These are phyloP conservation scores for Gonapodya prolifera DNA, from an alignment of 192 early-diverging fungal genomes.

Conservation along the genomic window DNA sequence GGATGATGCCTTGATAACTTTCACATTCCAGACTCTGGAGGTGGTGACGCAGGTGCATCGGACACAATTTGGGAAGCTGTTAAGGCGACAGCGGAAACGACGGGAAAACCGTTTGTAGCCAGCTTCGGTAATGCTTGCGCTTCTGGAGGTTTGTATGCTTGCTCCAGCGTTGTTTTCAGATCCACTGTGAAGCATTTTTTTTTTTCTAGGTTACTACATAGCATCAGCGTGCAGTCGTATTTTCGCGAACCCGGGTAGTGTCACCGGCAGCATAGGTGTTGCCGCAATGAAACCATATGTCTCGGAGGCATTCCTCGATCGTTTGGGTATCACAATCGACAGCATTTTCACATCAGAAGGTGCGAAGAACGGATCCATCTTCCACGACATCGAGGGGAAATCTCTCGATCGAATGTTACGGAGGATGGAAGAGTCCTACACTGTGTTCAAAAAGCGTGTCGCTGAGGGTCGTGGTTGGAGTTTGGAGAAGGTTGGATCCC, in stretches of 20 bases:
- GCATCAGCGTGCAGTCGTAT: slow-evolving; percentile 24
- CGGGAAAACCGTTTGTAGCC: slow-evolving; percentile 52
- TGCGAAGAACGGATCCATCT: slow-evolving; percentile 27
- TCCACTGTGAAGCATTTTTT: neutral
- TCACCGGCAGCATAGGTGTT: slow-evolving; percentile 66
- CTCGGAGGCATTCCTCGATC: slow-evolving; percentile 38
- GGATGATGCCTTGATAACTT: neutral
- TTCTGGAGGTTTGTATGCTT: slow-evolving; percentile 14
- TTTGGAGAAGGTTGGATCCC: slow-evolving; percentile 14
- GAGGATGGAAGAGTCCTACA: slow-evolving; percentile 34
- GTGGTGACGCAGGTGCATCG: slow-evolving; percentile 51
- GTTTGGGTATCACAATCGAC: slow-evolving; percentile 45
- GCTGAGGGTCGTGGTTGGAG: slow-evolving; percentile 37
- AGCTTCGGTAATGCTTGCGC: slow-evolving; percentile 41
- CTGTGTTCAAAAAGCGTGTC: slow-evolving; percentile 39
- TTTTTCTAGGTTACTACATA: slow-evolving; percentile 34
- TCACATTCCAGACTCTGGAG: slow-evolving; percentile 39
- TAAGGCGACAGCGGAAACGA: slow-evolving; percentile 29
- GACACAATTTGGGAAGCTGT: slow-evolving; percentile 55
- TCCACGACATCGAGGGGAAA: slow-evolving; percentile 28
- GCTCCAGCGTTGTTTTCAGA: neutral
- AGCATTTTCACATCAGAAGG: slow-evolving; percentile 34
- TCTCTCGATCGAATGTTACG: slow-evolving; percentile 32
- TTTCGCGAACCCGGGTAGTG: slow-evolving; percentile 25
- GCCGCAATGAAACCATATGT: slow-evolving; percentile 39